Evolutionary conservation across 768 basidiomycete genomes (phyloP).

Genomic region (Hericium coralloides): DNA sequence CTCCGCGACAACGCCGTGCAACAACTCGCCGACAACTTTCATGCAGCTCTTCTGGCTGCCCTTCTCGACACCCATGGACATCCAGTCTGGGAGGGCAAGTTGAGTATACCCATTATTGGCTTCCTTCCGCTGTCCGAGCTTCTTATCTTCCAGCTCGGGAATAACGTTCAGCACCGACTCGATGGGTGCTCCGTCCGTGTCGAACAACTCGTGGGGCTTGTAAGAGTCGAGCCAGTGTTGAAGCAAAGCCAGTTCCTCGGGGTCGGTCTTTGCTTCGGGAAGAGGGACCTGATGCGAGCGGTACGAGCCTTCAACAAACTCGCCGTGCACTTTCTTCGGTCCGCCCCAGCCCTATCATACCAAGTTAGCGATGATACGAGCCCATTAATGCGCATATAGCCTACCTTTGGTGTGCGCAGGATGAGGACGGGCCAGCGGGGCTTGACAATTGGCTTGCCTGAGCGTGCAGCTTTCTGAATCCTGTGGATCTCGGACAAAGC

Average conservation of each 20-base stretch:
- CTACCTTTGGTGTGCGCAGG: conserved; percentile 77
- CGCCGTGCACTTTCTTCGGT: conserved; percentile 56
- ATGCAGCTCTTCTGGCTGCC: conserved; percentile 67
- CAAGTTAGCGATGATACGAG: not conserved
- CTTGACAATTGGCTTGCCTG: conserved; percentile 69
- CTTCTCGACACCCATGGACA: conserved; percentile 37
- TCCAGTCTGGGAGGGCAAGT: conserved; percentile 62
- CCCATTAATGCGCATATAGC: not conserved
- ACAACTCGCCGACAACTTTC: conserved; percentile 54
- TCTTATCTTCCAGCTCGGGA: conserved; percentile 45
- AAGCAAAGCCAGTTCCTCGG: conserved; percentile 53
- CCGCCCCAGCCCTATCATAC: conserved; percentile 47
- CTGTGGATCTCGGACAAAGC: conserved; percentile 60
- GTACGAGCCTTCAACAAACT: conserved; percentile 75
- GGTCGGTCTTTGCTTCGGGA: conserved; percentile 55
- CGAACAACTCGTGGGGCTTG: conserved; percentile 57
- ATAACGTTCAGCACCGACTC: conserved; percentile 49
- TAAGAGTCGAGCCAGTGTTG: conserved; percentile 73
- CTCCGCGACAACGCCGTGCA: conserved; percentile 49
- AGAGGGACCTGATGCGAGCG: conserved; percentile 86
- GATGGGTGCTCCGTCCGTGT: conserved; percentile 40
- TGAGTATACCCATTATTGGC: conserved; percentile 53
- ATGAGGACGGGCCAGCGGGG: conserved; percentile 90
- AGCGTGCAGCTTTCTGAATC: conserved; percentile 75
- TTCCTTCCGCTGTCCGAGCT: conserved; percentile 64